Evolutionary conservation across 805 yeast genomes (phyloP).

Genomic region (Pichia scutulata): DNA sequence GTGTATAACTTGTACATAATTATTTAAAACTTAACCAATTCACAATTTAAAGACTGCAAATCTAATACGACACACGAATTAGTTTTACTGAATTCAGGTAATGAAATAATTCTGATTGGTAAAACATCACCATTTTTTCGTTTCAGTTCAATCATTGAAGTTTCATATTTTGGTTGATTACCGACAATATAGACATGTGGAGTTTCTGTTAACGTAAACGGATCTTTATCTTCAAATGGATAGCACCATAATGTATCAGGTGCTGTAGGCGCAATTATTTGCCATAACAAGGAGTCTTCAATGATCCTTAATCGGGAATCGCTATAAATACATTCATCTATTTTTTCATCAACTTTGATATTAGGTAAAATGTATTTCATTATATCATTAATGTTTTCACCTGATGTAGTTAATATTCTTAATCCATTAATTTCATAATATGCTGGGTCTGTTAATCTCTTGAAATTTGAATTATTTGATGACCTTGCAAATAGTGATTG

Average conservation of each 20-base stretch:
- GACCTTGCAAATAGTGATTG: slow-evolving; percentile 52
- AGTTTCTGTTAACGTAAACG: slow-evolving; percentile 68
- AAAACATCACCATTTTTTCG: slow-evolving; percentile 24
- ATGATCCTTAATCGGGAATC: slow-evolving; percentile 44
- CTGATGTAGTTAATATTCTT: slow-evolving; percentile 65
- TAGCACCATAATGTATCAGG: slow-evolving; percentile 93
- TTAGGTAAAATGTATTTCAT: slow-evolving; percentile 52
- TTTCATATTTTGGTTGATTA: slow-evolving; percentile 61
- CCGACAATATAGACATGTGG: slow-evolving; percentile 88
- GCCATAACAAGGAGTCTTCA: slow-evolving; percentile 71
- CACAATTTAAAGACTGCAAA: slow-evolving; percentile 46
- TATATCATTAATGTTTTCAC: slow-evolving; percentile 79
- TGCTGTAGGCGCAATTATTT: slow-evolving; percentile 85
- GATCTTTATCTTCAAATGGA: slow-evolving; percentile 72
- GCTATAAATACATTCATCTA: slow-evolving; percentile 20
- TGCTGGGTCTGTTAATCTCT: slow-evolving; percentile 61
- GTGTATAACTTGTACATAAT: slow-evolving; percentile 1
- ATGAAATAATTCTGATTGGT: slow-evolving; percentile 45
- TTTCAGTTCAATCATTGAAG: slow-evolving; percentile 33
- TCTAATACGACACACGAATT: slow-evolving; percentile 62
- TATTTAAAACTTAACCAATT: slow-evolving; percentile 33
- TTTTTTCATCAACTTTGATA: slow-evolving; percentile 20
- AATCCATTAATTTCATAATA: slow-evolving; percentile 55
- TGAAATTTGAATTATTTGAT: slow-evolving; percentile 29
- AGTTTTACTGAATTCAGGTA: slow-evolving; percentile 64